These are phyloP conservation scores for Lenzites betulinus DNA, from an alignment of 768 basidiomycete species.

Conservation along the genomic window DNA sequence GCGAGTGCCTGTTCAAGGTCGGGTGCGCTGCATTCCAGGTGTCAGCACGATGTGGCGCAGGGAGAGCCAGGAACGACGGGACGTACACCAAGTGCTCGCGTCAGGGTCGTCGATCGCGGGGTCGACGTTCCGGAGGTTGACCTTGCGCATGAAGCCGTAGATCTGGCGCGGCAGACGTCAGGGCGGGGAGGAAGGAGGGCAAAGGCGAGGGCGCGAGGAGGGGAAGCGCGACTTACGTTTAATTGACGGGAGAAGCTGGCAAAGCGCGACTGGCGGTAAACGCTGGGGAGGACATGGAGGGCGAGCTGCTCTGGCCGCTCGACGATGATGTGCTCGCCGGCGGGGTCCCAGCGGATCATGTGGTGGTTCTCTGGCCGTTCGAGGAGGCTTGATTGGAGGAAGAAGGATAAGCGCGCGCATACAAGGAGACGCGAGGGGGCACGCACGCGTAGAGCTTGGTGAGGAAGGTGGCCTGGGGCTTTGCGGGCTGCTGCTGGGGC, in stretches of 20 bases:
- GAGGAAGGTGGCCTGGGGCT: constrained; percentile 93
- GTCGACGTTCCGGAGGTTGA: constrained; percentile 94
- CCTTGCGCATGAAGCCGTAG: constrained; percentile 98
- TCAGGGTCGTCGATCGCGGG: constrained; percentile 94
- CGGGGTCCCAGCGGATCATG: constrained; percentile 96
- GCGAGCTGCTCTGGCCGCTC: constrained; percentile 93
- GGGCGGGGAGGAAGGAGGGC: constrained; percentile 20
- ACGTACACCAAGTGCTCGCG: constrained; percentile 96
- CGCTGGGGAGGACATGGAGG: constrained; percentile 88
- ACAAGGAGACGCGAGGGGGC: constrained; percentile 1
- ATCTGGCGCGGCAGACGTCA: constrained; percentile 54
- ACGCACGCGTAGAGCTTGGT: constrained; percentile 95
- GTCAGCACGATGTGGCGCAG: background rate
- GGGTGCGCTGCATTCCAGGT: constrained; percentile 67
- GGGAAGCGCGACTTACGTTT: constrained; percentile 63
- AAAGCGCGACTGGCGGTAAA: constrained; percentile 96
- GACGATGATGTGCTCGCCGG: constrained; percentile 94
- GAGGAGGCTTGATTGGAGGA: constrained; percentile 56
- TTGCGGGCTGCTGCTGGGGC: constrained; percentile 52
- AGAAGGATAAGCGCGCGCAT: constrained; percentile 26
- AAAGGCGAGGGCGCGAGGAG: constrained; percentile 30
- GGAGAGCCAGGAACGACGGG: constrained; percentile 14
- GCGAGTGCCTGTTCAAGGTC: constrained; percentile 87
- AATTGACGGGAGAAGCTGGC: constrained; percentile 97
- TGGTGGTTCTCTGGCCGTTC: constrained; percentile 92